Base-by-base conservation (phyloP, 1,284 basidiomycete species). In the Boletus semigastroideus region DNA sequence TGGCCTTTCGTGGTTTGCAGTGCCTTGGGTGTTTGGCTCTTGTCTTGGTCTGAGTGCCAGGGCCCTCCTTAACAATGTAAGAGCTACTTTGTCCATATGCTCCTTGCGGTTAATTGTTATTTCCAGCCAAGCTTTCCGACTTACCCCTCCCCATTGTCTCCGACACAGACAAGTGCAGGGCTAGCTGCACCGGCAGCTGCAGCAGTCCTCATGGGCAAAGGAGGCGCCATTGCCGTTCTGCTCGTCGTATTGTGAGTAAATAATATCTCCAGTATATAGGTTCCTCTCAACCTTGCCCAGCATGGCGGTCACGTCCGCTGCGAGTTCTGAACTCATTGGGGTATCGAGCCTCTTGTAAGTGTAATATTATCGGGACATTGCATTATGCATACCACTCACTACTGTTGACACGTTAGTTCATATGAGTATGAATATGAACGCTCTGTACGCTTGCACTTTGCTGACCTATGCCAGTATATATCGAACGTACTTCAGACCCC, bases 321-420 rank as follows among this genome's bases (percentile, higher is more conserved):
- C 79, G 2, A 79, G 80, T 43, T 77, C 83, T 2, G 83, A 86
- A 59, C 70, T 84, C 10, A 82, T 84, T 46, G 83, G 78, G 0
- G 81, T 84, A 1, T 82, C 81, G 2, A 78, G 75, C 60, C 67
- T 79, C 22, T 78, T 79, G 64, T 83, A 64, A 61, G 79, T 72
- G 50, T 13, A 16, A 13, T 22, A 1, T 13, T 14, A 13, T 34
- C 28, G 5, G 8, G 25, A 16, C 14, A 10, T 40, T 38, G 20
- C 14, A 10, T 40, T 38, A 17, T 50, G 10, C 20, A 30, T 27
- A 19, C 12, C 22, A 13, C 44, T 63, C 12, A 63, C 28, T 27
- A 5, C 46, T 10, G 13, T 30, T 10, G 37, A 49, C 14, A 16
- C 22, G 38, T 31, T 20, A 73, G 73, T 51, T 72, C 72, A 25